A percentile compares a stretch with the other conserved stretches of the same genome.
Conservation (phyloP, 495 filamentous ascomycete species). For the Barbatosphaeria neglecta region DNA sequence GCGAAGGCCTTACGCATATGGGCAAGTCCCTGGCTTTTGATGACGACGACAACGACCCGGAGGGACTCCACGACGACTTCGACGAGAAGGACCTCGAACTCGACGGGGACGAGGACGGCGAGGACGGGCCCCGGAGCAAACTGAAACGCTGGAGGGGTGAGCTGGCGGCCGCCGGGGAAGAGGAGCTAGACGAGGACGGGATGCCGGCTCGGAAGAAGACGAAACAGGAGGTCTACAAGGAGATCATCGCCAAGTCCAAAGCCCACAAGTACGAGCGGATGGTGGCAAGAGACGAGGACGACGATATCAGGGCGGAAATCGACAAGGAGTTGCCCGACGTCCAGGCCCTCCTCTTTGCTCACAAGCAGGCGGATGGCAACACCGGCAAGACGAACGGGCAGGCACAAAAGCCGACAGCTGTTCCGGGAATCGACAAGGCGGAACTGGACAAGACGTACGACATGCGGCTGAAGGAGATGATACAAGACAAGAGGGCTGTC, state of each 20-base stretch:
- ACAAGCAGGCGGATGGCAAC: slow-evolving; percentile 6
- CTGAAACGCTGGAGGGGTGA: slow-evolving; percentile 49
- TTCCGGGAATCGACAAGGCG: slow-evolving; percentile 49
- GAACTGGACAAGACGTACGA: slow-evolving; percentile 76
- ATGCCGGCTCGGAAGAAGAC: slow-evolving; percentile 75
- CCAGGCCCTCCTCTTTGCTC: slow-evolving; percentile 50
- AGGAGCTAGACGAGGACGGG: slow-evolving; percentile 33
- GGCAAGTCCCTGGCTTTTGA: slow-evolving; percentile 59
- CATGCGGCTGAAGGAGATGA: slow-evolving; percentile 63
- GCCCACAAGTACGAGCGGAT: slow-evolving; percentile 87
- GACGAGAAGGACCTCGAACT: slow-evolving; percentile 46
- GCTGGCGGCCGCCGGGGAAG: slow-evolving; percentile 25
- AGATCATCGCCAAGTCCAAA: slow-evolving; percentile 96
- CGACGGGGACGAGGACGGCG: slow-evolving; percentile 42
- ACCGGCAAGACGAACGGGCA: slow-evolving; percentile 6
- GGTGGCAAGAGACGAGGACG: slow-evolving; percentile 85
- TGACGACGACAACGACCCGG: slow-evolving; percentile 29
- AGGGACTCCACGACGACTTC: slow-evolving; percentile 53
- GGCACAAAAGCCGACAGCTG: slow-evolving; percentile 48
- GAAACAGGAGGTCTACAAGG: slow-evolving; percentile 92
- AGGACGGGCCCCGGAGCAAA: slow-evolving; percentile 29
- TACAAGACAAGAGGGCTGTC: slow-evolving; percentile 67
- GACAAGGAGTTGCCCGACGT: slow-evolving; percentile 68
- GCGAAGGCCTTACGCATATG: slow-evolving; percentile 68
- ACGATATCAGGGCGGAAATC: slow-evolving; percentile 49